phyloP scores from a whole-genome alignment of 768 basidiomycete genomes.

The Boletus rubroflammeus region DNA sequence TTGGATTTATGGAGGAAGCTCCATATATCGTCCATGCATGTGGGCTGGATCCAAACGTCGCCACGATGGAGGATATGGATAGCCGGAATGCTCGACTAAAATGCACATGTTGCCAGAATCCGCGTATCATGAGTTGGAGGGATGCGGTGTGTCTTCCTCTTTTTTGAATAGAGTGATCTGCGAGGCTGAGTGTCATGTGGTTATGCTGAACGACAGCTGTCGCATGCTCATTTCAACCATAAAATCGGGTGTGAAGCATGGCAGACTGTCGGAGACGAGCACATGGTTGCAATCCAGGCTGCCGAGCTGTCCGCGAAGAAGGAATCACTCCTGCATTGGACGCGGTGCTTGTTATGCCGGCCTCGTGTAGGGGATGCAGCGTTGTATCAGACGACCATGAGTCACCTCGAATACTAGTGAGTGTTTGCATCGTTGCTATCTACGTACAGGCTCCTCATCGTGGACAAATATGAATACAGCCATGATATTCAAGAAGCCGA shows the following conservation, averaged over 20 bases:
- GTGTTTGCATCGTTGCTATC: neutral
- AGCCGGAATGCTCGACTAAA: conserved; percentile 5
- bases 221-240: neutral
- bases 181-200: neutral
- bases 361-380: neutral
- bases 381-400: accelerated
- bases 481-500: neutral
- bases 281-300: neutral
- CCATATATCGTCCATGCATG: conserved; percentile 8
- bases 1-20: neutral
- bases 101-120: neutral
- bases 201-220: neutral
- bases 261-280: neutral
- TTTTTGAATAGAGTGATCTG: neutral
- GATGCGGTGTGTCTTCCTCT: conserved; percentile 2
- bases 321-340: neutral
- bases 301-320: neutral
- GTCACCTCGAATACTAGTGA: neutral
- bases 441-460: neutral
- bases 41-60: conserved; percentile 14
- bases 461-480: neutral
- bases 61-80: conserved; percentile 12
- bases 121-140: conserved; percentile 4
- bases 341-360: neutral
- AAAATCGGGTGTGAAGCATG: neutral